Evolutionary conservation across 192 early-diverging fungal genomes (phyloP).

Genomic region (Podila clonocystis): DNA sequence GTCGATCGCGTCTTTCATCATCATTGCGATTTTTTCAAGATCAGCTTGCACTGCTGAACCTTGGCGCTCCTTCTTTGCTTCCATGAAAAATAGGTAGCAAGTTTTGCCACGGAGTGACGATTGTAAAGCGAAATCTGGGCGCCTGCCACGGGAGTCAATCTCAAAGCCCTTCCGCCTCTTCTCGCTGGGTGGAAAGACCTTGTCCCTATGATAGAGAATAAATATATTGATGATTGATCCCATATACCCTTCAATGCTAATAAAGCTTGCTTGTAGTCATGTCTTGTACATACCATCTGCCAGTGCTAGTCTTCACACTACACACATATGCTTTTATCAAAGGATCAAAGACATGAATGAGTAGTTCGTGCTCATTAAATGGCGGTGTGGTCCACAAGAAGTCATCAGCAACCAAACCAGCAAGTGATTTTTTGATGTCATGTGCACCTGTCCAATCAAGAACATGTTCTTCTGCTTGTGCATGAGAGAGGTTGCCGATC

Average conservation of each 20-base stretch:
- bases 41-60: conserved; percentile 15
- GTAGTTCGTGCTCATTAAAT: conserved; percentile 21
- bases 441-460: conserved; percentile 11
- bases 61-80: conserved; percentile 20
- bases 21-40: conserved; percentile 8
- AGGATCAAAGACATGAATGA: conserved; percentile 17
- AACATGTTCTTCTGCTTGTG: conserved; percentile 7
- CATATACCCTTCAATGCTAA: background rate
- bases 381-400: conserved; percentile 4
- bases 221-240: conserved; percentile 5
- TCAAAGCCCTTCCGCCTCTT: conserved; percentile 19
- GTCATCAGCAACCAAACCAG: conserved; percentile 7
- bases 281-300: background rate
- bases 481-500: background rate
- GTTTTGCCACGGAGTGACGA: conserved; percentile 3
- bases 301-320: conserved; percentile 8
- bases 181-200: conserved; percentile 15
- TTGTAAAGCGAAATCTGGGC: conserved; percentile 8
- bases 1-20: conserved; percentile 33
- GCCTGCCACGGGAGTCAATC: background rate
- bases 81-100: conserved; percentile 21
- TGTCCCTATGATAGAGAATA: conserved; percentile 20
- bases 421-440: conserved; percentile 2
- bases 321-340: conserved; percentile 21
- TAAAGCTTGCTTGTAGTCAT: background rate